Base-by-base conservation (phyloP, 495 filamentous ascomycete species). In the Penicillium paxilli region DNA sequence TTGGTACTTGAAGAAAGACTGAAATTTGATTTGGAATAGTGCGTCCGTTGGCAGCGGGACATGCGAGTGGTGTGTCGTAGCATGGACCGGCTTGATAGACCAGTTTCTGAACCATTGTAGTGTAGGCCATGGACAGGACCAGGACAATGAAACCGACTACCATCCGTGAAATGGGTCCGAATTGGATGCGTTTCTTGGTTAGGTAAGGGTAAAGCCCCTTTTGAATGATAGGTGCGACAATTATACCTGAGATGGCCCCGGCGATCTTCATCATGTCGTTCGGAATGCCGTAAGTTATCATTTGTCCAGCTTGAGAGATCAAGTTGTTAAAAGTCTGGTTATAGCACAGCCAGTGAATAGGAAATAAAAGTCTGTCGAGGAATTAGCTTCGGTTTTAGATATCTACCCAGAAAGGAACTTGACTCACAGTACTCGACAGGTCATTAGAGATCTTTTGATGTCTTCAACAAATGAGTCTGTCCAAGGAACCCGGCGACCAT, bases 301-400 rank as follows among this genome's bases (percentile, higher is more conserved):
- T 83, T 26, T 78, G 71, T 4, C 68, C 74, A 10, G 80, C 80
- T 59, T 83, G 82, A 0, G 81, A 82, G 49, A 83, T 75, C 25
- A 82, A 60, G 41, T 83, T 81, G 48, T 69, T 78, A 33, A 73
- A 62, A n/a, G 62, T 72, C 52, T 74, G 65, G 41, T 62, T 57
- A 24, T 60, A 56, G 55, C 65, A 70, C 11, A 67, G 53, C 54
- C 63, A 67, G 47, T 57, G 63, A 24, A 65, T 55, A 5, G 65
- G 50, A 26, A 63, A 70, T 10, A 57, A 41, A 32, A 68, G 32
- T 32, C 64, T 66, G 28, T 3, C 16, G 24, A 26, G 1, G 4
- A 8, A 6, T 53, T 47, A 57, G 52, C 21, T 25, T 2, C 35
- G 38, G 21, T 1, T 12, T 17, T 26, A 17, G 11, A 44, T 6